Evolutionary conservation across 2,329 filamentous ascomycete genomes (phyloP), one percentile per base, ranked within the genome.

Genomic region (Lachnellula hyalina): DNA sequence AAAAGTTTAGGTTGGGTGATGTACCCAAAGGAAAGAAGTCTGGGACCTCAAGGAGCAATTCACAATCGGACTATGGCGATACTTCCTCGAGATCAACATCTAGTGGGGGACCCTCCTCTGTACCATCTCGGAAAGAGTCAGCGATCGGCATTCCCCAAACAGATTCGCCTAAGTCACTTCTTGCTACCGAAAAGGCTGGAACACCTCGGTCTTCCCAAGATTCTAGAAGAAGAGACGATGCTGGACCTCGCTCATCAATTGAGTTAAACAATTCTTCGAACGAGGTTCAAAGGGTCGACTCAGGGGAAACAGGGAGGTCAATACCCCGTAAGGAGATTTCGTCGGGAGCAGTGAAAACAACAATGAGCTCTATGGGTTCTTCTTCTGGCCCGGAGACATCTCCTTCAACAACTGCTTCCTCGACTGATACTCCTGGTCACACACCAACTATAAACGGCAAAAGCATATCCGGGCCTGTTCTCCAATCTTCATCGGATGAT

Each of bases 1-100:
- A 89, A 12, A 83, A 84, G 28, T 92, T 92, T 72, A 90, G 86
- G 71, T 72, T 94, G 44, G 89, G 93, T 66, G 90, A 96, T 48
- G 89, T 87, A 1, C 89, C 90, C 0, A 87, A 85, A 70, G 81
- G 77, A 65, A 80, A 77, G 67, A 79, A 77, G 69, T 64, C 70
- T n/a, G 73, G 73, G 28, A 76, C 70, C 32, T 62, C 66, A 8
- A 65, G 64, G 41, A 66, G 62, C 5, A 63, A 65, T 44, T 70
- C 68, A 17, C 59, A 76, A 50, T 73, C 72, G 52, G 76, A 72
- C 49, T 55, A 61, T 15, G 55, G 57, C 21, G 60, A 48, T 45
- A 57, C 55, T 28, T 71, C 72, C 15, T 73, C 74, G 34, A 65
- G 69, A 34, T 70, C 71, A 25, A 71, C 73, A 34, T 68, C 74